These are phyloP conservation scores for Spiraea crenata DNA, from an alignment of 331 rosid species.

Conservation along the genomic window DNA sequence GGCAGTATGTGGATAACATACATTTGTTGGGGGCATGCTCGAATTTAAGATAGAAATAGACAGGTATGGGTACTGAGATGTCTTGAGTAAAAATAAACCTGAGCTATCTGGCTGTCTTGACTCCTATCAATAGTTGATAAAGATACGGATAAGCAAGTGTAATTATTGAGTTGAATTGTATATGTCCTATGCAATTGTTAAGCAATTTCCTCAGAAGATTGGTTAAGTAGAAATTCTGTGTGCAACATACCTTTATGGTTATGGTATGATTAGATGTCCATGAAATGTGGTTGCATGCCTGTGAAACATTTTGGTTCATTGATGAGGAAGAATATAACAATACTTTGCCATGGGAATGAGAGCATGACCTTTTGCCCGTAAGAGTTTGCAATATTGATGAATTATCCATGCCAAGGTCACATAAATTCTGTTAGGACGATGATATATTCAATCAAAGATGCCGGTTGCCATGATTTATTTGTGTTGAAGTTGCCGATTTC, in stretches of 20 bases:
- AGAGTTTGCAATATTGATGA: constrained; percentile 75
- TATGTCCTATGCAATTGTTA: background rate
- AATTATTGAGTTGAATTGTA: background rate
- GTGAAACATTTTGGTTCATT: constrained; percentile 42
- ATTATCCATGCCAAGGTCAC: constrained; percentile 84
- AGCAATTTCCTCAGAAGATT: constrained; percentile 18
- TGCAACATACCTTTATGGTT: constrained; percentile 29
- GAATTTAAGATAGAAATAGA: constrained; percentile 1
- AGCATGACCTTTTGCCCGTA: constrained; percentile 49
- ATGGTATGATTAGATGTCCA: constrained; percentile 38
- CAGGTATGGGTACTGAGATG: constrained; percentile 4
- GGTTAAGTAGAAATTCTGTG: constrained; percentile 31
- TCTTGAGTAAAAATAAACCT: constrained; percentile 6
- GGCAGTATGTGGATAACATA: background rate
- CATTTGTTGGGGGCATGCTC: background rate
- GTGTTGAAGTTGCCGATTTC: constrained; percentile 97
- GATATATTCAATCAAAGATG: constrained; percentile 83
- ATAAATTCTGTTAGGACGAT: constrained; percentile 82
- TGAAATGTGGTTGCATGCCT: constrained; percentile 38
- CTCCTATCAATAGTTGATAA: background rate
- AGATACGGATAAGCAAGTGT: background rate
- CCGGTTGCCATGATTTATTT: constrained; percentile 97
- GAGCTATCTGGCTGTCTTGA: background rate
- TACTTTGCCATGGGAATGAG: constrained; percentile 57
- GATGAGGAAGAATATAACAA: constrained; percentile 44